Conservation (phyloP, 177 flowering plant species). For the Vitis hybrid region DNA sequence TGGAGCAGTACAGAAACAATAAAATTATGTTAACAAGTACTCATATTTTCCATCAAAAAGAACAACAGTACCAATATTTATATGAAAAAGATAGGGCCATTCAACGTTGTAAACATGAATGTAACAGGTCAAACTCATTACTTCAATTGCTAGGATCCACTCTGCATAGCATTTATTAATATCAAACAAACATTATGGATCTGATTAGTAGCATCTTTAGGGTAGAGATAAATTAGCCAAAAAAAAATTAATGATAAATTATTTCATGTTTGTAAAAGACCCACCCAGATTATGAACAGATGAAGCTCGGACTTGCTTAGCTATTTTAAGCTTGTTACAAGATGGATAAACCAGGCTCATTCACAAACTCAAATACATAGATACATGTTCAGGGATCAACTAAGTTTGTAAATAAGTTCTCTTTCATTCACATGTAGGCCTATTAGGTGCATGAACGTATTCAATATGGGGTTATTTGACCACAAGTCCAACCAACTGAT, state of each 20-base stretch:
- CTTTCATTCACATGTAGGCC: background rate
- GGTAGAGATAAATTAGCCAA: background rate
- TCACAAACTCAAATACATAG: background rate
- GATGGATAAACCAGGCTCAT: background rate
- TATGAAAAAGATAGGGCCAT: background rate
- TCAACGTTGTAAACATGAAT: background rate
- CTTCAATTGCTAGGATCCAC: background rate
- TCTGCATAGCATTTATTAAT: background rate
- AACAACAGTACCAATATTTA: no score
- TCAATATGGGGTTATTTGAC: no score
- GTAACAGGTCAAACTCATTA: background rate
- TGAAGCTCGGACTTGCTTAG: background rate
- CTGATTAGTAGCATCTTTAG: background rate
- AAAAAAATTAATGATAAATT: background rate
- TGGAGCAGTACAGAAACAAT: no score
- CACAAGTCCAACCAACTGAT: background rate
- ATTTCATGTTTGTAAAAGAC: no score
- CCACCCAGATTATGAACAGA: no score
- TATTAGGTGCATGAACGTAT: background rate
- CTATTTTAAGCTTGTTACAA: background rate
- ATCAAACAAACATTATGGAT: background rate
- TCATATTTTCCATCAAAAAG: no score
- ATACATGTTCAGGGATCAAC: background rate
- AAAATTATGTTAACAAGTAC: no score
- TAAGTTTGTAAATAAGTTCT: background rate